phyloP scores from a whole-genome alignment of 768 basidiomycete genomes.

The Pilatotrama ljubarskyi region DNA sequence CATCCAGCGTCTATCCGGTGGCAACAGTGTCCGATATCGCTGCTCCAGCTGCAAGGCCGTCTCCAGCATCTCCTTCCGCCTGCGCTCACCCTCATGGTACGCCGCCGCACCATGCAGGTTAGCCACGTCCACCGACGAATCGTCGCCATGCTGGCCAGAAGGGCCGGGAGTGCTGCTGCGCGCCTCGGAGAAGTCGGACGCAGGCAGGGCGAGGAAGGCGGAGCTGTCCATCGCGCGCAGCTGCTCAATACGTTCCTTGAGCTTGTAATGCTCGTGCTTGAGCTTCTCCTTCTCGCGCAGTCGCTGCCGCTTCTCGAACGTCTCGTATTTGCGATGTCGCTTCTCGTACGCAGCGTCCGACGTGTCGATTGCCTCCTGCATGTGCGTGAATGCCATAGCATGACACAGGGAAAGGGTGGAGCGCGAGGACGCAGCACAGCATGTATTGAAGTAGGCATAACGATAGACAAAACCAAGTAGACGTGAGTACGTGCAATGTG shows the following conservation, averaged over 20 bases:
- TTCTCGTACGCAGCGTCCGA: constrained; percentile 81
- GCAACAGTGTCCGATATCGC: constrained; percentile 73
- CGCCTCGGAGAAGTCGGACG: constrained; percentile 48
- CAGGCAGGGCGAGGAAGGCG: constrained; percentile 65
- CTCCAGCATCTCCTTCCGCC: constrained; percentile 72
- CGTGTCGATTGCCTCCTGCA: constrained; percentile 61
- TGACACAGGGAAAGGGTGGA: background rate
- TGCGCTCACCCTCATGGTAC: constrained; percentile 68
- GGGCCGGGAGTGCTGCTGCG: background rate
- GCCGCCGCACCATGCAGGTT: constrained; percentile 35
- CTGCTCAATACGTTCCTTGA: constrained; percentile 87
- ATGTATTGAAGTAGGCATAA: constrained; percentile 12
- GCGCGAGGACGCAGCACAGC: background rate
- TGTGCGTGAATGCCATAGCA: background rate
- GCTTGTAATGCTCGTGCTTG: constrained; percentile 88
- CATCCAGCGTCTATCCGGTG: constrained; percentile 48
- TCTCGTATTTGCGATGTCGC: constrained; percentile 84
- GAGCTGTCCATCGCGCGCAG: constrained; percentile 69
- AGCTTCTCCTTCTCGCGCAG: constrained; percentile 90
- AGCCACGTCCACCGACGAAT: constrained; percentile 20
- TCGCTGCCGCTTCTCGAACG: constrained; percentile 81
- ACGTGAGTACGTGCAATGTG: constrained; percentile 15
- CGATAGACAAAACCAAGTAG: constrained; percentile 4
- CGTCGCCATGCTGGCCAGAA: constrained; percentile 27
- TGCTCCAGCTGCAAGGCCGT: constrained; percentile 65